Conservation (phyloP, 768 basidiomycete species). For the Amanita rimosa region DNA sequence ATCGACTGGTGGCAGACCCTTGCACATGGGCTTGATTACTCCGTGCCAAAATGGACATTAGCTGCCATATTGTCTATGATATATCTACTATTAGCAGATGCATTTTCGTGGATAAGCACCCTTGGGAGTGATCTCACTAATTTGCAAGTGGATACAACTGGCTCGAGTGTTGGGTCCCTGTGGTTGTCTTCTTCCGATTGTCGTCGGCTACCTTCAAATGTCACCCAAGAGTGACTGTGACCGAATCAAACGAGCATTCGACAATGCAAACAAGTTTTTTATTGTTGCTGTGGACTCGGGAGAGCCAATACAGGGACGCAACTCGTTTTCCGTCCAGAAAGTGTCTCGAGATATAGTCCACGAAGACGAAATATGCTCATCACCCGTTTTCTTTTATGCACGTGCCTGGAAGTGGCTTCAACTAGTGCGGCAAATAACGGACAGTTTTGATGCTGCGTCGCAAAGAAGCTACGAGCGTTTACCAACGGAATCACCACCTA, state of each 20-base stretch:
- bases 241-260: too few relatives aligned
- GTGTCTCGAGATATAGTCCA: neutral
- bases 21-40: slow-evolving; percentile 19
- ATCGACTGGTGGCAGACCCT: slow-evolving; percentile 30
- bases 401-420: slow-evolving; percentile 13
- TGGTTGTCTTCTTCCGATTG: slow-evolving; percentile 8
- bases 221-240: too few relatives aligned
- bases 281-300: too few relatives aligned
- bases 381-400: slow-evolving; percentile 15
- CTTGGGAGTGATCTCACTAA: slow-evolving; percentile 8
- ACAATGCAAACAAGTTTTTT: too few relatives aligned
- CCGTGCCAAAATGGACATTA: slow-evolving; percentile 25
- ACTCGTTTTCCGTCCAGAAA: too few relatives aligned
- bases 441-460: slow-evolving; percentile 8
- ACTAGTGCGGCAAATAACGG: slow-evolving; percentile 8
- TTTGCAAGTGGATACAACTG: slow-evolving; percentile 14
- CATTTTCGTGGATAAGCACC: slow-evolving; percentile 18
- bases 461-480: neutral
- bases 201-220: too few relatives aligned
- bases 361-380: slow-evolving; percentile 11
- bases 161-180: slow-evolving; percentile 25
- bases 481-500: neutral
- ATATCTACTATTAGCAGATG: slow-evolving; percentile 36
- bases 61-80: slow-evolving; percentile 26
- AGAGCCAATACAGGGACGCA: slow-evolving; percentile 9